Base-by-base conservation (phyloP, 257 asterid species). In the Marsdenia floribunda region DNA sequence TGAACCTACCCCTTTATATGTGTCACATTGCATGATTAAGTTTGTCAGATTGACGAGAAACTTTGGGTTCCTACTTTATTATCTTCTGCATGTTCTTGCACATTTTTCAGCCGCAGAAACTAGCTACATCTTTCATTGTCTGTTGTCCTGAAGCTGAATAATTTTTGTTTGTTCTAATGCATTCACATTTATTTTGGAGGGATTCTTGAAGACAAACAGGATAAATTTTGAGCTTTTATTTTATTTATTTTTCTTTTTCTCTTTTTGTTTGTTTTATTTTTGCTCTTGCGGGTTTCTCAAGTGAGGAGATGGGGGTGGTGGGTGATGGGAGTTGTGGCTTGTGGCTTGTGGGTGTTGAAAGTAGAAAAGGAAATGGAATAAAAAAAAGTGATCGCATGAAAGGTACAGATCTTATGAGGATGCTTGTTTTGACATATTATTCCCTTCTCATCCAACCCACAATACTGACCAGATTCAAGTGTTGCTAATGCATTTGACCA, bases 391-490 rank as follows among this genome's bases (percentile, higher is more conserved):
- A 13, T 52, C 19, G 76, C 71, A 59, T 26, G 29, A 79, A 55
- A 73, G 83, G 77, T 35, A 75, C 29, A 67, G 76, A 46, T 38
- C 53, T 37, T 72, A 58, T 38, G 42, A 44, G 46, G 73, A 66
- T 69, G 74, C 85, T 80, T 63, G 70, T 40, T 74, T 33, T 38
- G 14, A 75, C 63, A 19, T 38, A 38, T 67, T 73, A 35, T 74
- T 75, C 78, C 76, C 64, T 68, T 74, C 80, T 49, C 71, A 68
- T 83, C 40, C 72, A 78, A 40, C 79, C 83, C 74, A 66, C 64
- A 86, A 81, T 79, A 63, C 60, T 42, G 81, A 70, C 86, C 77
- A 84, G 86, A 87, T 87, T 85, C 91, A 81, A 35, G 16, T 14
- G 46, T 79, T 77, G 70, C 64, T 0, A 70, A 70, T 69, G 81